Evolutionary conservation across 768 basidiomycete genomes (phyloP).

Genomic region (Coprinellus micaceus): DNA sequence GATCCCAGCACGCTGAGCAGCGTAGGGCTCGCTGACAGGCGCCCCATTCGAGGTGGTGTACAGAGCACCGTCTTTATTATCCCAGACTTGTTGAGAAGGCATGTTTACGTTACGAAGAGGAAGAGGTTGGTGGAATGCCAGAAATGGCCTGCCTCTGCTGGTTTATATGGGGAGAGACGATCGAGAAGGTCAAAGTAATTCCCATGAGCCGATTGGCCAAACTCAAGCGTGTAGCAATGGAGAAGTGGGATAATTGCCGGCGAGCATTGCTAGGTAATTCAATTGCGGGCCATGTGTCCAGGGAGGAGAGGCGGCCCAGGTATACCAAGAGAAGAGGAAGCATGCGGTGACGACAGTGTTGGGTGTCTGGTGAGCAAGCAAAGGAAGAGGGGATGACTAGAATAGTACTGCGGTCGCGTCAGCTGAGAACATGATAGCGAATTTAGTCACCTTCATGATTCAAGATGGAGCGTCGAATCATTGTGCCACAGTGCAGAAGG

Average conservation of each 20-base stretch:
- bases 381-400: too few relatives aligned
- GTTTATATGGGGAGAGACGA: not conserved
- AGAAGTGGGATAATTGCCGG: too few relatives aligned
- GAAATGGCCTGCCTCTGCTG: not conserved
- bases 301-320: not conserved
- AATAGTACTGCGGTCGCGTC: not conserved
- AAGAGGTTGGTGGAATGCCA: conserved; percentile 6
- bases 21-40: conserved; percentile 72
- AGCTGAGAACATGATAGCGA: not conserved
- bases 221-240: not conserved
- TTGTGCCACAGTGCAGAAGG: not conserved
- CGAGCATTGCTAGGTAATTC: not conserved
- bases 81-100: conserved; percentile 61
- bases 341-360: not conserved
- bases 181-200: not conserved
- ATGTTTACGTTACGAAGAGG: conserved; percentile 42
- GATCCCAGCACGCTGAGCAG: conserved; percentile 68
- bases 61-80: conserved; percentile 49
- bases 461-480: not conserved
- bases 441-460: not conserved
- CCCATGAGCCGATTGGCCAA: not conserved
- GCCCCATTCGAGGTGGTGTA: conserved; percentile 90
- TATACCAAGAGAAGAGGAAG: not conserved
- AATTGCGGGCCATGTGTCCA: not conserved
- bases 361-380: not conserved